These are phyloP conservation scores for Saxophila tyrrhenica DNA, from an alignment of 495 filamentous ascomycete species.

Conservation along the genomic window DNA sequence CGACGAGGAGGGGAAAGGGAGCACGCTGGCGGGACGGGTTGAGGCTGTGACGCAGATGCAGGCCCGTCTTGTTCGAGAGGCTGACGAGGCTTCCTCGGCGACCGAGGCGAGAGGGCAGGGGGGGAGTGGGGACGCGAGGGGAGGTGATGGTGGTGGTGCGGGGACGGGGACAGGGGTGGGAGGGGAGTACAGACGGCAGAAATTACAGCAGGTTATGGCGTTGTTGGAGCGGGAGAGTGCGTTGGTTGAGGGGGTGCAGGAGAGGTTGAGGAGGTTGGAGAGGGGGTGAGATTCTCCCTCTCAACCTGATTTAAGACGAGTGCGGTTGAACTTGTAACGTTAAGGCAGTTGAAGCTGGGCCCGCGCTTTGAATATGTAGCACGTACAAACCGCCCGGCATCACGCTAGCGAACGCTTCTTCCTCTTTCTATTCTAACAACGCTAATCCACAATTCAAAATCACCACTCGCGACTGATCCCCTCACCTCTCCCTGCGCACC, in stretches of 20 bases:
- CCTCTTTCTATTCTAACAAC: too few relatives aligned
- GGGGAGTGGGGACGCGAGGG: not conserved
- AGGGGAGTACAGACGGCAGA: conserved; percentile 20
- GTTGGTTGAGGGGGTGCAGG: conserved; percentile 19
- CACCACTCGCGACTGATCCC: too few relatives aligned
- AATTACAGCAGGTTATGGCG: conserved; percentile 19
- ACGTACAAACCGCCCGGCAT: too few relatives aligned
- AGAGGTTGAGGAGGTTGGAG: conserved; percentile 17
- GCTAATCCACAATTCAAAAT: too few relatives aligned
- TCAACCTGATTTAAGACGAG: too few relatives aligned
- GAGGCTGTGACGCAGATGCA: conserved; percentile 20
- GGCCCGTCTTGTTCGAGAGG: conserved; percentile 16
- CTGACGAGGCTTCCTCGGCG: conserved; percentile 7
- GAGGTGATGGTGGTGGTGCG: not conserved
- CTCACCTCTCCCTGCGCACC: conserved; percentile 11
- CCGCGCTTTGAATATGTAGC: too few relatives aligned
- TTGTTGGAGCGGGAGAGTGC: conserved; percentile 25
- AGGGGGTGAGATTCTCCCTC: too few relatives aligned
- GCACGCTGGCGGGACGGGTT: conserved; percentile 17
- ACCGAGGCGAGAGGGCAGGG: not conserved
- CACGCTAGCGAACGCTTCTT: too few relatives aligned
- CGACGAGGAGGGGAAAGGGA: conserved; percentile 3
- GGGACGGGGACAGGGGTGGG: conserved; percentile 3
- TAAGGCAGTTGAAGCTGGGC: too few relatives aligned
- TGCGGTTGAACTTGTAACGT: too few relatives aligned